Conservation (phyloP, 2,329 filamentous ascomycete genomes). For the Xenosphaeropsis pyriputrescens region DNA sequence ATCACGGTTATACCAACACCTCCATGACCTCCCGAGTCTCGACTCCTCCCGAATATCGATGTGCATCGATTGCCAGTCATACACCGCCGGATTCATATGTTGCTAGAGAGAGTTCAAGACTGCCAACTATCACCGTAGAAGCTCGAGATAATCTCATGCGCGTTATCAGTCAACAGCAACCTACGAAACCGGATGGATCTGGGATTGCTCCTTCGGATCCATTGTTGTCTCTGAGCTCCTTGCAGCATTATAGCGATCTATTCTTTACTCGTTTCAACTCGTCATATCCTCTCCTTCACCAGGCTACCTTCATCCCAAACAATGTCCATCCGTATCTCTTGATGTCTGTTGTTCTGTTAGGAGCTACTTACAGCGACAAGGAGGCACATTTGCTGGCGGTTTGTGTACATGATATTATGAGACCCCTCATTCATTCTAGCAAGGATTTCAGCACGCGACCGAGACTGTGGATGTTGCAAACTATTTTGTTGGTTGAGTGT, state of each 20-base stretch:
- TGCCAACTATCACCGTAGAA: conserved; percentile 1
- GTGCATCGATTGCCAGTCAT: neutral
- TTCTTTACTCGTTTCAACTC: conserved; percentile 48
- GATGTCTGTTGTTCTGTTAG: conserved; percentile 38
- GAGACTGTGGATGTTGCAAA: conserved; percentile 44
- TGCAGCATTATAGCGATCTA: conserved; percentile 41
- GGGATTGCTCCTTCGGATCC: conserved; percentile 19
- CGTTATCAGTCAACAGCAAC: neutral
- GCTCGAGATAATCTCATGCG: conserved; percentile 1
- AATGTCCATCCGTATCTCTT: conserved; percentile 35
- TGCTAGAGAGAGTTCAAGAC: neutral
- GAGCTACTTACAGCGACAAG: conserved; percentile 44
- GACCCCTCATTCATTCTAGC: conserved; percentile 43
- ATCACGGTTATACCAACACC: neutral
- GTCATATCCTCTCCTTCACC: conserved; percentile 42
- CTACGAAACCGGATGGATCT: neutral
- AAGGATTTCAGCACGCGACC: conserved; percentile 41
- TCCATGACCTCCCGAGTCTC: neutral
- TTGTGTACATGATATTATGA: conserved; percentile 44
- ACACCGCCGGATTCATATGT: neutral
- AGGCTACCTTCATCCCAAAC: conserved; percentile 37
- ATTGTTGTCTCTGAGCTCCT: conserved; percentile 30
- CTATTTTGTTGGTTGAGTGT: conserved; percentile 46
- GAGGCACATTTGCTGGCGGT: conserved; percentile 44
- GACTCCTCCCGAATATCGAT: neutral